These are phyloP conservation scores for Rhizopus delemar DNA, from an alignment of 371 early-diverging fungal species.

Conservation along the genomic window DNA sequence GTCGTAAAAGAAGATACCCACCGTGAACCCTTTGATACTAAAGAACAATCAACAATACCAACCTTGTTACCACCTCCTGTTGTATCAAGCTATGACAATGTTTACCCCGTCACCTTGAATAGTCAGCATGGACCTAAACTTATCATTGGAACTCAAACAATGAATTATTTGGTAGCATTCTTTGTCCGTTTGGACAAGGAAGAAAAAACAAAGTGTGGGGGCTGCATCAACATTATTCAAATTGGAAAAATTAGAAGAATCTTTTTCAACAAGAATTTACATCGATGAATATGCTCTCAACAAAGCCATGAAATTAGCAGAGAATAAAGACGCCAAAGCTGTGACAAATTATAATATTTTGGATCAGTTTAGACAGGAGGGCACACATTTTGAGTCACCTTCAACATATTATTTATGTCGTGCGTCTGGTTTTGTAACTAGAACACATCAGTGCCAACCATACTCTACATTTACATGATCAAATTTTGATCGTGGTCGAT, in stretches of 20 bases:
- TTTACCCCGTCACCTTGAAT: slow-evolving; percentile 16
- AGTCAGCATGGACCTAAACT: slow-evolving; percentile 13
- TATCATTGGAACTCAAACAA: slow-evolving; percentile 18
- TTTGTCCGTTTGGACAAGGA: slow-evolving; percentile 16
- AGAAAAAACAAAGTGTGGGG: slow-evolving; percentile 10
- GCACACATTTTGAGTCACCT: slow-evolving; percentile 11
- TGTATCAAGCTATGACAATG: not conserved
- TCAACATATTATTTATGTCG: slow-evolving; percentile 13
- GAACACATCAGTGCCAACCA: slow-evolving; percentile 9
- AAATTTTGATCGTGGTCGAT: slow-evolving; percentile 19
- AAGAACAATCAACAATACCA: not conserved
- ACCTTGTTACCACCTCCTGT: slow-evolving; percentile 5
- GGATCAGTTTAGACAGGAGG: slow-evolving; percentile 10
- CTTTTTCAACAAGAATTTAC: slow-evolving; percentile 15
- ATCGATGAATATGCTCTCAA: slow-evolving; percentile 8
- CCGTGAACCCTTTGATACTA: slow-evolving; percentile 9
- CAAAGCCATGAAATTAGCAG: slow-evolving; percentile 1
- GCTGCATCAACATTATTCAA: slow-evolving; percentile 11
- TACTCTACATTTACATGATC: slow-evolving; percentile 8
- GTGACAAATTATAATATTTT: slow-evolving; percentile 1
- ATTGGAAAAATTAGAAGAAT: slow-evolving; percentile 13
- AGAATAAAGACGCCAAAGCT: not conserved
- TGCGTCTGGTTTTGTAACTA: slow-evolving; percentile 14
- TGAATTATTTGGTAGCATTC: slow-evolving; percentile 16
- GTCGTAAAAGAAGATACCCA: slow-evolving; percentile 14